A percentile compares a stretch with the other conserved stretches of the same genome.
Evolutionary conservation across 495 filamentous ascomycete genomes (phyloP).

Genomic region (Podospora appendiculata): DNA sequence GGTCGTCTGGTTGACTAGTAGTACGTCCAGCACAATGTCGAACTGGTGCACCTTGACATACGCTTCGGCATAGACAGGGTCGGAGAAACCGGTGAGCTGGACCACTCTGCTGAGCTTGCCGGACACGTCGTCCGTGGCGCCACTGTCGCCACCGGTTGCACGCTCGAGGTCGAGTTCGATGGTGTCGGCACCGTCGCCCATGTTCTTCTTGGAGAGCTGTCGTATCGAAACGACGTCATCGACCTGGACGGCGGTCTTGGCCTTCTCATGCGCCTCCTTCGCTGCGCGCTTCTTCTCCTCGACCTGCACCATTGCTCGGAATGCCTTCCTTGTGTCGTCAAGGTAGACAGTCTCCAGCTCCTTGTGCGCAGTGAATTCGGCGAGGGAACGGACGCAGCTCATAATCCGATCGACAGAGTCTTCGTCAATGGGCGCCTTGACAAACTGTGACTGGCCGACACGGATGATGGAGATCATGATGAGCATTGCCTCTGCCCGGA

Average conservation of each 20-base stretch:
- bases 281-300: conserved; percentile 95
- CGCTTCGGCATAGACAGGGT: conserved; percentile 95
- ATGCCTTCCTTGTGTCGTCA: conserved; percentile 92
- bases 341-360: conserved; percentile 89
- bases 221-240: conserved; percentile 91
- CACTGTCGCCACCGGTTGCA: conserved; percentile 84
- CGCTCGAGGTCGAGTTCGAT: conserved; percentile 86
- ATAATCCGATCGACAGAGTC: conserved; percentile 97
- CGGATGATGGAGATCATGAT: conserved; percentile 99
- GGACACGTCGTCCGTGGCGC: conserved; percentile 68
- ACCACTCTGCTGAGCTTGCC: conserved; percentile 95
- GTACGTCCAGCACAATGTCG: conserved; percentile 94
- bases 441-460: conserved; percentile 95
- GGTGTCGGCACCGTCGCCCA: conserved; percentile 74
- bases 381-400: conserved; percentile 87
- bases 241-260: conserved; percentile 89
- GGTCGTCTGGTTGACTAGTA: conserved; percentile 94
- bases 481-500: conserved; percentile 95
- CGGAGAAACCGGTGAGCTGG: conserved; percentile 96
- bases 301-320: conserved; percentile 95
- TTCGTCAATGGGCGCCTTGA: conserved; percentile 95
- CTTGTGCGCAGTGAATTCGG: conserved; percentile 83
- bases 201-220: conserved; percentile 87
- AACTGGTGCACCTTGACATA: conserved; percentile 99
- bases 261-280: conserved; percentile 84